Conservation (phyloP, 1,284 basidiomycete species). For the Malassezia dermatis region DNA sequence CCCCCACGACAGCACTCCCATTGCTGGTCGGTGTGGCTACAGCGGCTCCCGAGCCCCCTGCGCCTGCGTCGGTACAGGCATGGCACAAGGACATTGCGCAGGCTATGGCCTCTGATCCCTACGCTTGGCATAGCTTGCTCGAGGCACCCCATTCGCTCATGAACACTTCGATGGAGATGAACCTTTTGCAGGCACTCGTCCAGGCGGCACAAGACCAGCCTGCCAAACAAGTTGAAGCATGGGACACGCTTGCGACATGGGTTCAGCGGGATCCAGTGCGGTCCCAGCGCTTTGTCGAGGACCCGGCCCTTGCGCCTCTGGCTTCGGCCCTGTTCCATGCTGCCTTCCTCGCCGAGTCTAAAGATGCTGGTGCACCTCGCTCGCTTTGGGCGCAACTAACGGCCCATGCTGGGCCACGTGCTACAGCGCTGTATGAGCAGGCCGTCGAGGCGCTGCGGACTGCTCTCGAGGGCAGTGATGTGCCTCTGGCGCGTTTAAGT, state of each 20-base stretch:
- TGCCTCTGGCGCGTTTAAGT: neutral
- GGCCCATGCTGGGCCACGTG: neutral
- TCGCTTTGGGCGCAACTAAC: neutral
- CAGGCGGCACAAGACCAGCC: neutral
- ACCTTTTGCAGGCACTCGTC: neutral
- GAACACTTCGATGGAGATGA: neutral
- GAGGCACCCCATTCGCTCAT: conserved; percentile 1
- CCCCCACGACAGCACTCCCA: neutral
- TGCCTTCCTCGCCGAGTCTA: neutral
- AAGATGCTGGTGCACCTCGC: neutral
- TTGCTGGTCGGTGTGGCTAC: conserved; percentile 3
- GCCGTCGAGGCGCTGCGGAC: conserved; percentile 4
- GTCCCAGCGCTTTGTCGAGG: neutral
- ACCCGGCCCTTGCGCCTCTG: neutral
- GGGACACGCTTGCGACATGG: conserved; percentile 1
- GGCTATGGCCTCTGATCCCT: neutral
- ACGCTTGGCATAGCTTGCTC: neutral
- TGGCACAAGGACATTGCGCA: neutral
- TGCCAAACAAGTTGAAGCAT: neutral
- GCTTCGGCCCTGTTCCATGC: neutral
- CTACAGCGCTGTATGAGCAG: neutral
- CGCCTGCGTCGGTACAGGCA: neutral
- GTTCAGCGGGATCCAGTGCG: neutral
- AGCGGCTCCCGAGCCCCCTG: neutral
- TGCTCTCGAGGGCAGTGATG: neutral